These are phyloP conservation scores for Spizellomyces punctatus DNA, from an alignment of 192 early-diverging fungal species.

Conservation along the genomic window DNA sequence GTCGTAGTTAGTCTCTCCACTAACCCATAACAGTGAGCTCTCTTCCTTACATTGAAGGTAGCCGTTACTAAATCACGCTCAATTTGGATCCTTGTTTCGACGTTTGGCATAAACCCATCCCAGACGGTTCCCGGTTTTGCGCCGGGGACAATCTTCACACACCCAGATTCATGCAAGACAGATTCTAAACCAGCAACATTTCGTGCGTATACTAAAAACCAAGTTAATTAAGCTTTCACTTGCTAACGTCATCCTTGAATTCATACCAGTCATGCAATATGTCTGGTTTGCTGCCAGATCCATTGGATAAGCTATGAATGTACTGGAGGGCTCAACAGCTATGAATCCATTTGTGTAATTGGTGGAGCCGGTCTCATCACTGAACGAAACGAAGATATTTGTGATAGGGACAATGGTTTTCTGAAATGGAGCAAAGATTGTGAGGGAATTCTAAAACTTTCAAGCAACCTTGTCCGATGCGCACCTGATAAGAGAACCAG, in stretches of 20 bases:
- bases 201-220: not conserved
- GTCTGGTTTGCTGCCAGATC: not conserved
- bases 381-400: no score
- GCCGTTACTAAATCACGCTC: not conserved
- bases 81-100: not conserved
- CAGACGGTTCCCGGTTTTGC: conserved; percentile 10
- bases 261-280: not conserved
- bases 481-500: conserved; percentile 4
- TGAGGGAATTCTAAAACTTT: no score
- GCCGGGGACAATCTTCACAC: not conserved
- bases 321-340: not conserved
- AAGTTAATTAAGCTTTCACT: no score
- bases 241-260: no score
- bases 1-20: no score
- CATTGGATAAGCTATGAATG: not conserved
- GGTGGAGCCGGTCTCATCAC: no score
- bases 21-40: no score
- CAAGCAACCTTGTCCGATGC: no score
- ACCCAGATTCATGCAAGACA: not conserved
- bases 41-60: not conserved
- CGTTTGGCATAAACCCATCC: not conserved
- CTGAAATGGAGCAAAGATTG: no score
- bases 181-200: not conserved
- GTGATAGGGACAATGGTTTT: no score
- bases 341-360: not conserved